A percentile compares a stretch with the other conserved stretches of the same genome.
These are phyloP conservation scores for Sclerotinia glacialis DNA, from an alignment of 2,329 filamentous ascomycete genomes.

Conservation along the genomic window DNA sequence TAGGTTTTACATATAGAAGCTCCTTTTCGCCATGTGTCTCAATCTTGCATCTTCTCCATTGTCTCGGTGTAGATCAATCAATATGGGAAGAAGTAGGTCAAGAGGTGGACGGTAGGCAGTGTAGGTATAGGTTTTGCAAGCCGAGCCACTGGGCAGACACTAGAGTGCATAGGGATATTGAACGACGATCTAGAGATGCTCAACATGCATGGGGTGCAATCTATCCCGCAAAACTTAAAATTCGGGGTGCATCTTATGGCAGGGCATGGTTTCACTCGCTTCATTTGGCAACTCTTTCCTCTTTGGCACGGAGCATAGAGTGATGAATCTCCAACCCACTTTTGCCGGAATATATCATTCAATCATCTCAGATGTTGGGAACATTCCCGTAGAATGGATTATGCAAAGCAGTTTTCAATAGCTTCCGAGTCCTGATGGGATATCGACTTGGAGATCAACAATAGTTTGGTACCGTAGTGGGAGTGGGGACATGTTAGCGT, in stretches of 20 bases:
- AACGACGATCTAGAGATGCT: not conserved
- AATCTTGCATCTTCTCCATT: slow-evolving; percentile 5
- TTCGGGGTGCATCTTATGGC: slow-evolving; percentile 6
- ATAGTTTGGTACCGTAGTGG: too few species aligned
- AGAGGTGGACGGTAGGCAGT: not conserved
- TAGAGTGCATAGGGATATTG: not conserved
- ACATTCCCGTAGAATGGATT: not conserved
- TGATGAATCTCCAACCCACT: not conserved
- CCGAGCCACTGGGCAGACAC: not conserved
- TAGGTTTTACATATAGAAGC: slow-evolving; percentile 6
- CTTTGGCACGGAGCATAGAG: not conserved
- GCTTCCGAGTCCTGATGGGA: not conserved
- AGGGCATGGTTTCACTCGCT: slow-evolving; percentile 1
- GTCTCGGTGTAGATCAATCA: not conserved
- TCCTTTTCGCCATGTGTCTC: not conserved
- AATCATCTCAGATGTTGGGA: not conserved
- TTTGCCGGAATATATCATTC: not conserved
- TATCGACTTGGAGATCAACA: not conserved
- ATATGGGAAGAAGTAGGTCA: not conserved
- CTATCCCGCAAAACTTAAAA: slow-evolving; percentile 4
- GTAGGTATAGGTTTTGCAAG: not conserved
- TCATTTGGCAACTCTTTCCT: not conserved
- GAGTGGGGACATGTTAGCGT: slow-evolving; percentile 6
- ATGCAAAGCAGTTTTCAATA: not conserved
- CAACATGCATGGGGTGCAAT: not conserved